Percentiles rank a stretch among this genome's conserved stretches.
Evolutionary conservation across 2,329 filamentous ascomycete species (phyloP).

Genomic region (Chaetomium sp.): DNA sequence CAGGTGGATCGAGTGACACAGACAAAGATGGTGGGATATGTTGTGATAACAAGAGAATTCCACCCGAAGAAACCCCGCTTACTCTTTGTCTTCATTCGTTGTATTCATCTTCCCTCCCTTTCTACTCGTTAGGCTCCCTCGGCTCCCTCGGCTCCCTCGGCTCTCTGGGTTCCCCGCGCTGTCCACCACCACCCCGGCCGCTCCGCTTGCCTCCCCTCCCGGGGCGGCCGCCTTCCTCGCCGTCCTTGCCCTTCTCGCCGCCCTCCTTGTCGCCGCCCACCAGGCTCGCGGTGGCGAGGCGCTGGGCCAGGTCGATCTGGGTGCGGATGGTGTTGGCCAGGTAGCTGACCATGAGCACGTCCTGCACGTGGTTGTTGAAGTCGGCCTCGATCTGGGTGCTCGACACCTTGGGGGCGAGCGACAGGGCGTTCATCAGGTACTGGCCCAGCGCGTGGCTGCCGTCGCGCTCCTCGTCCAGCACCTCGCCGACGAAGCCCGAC

Average conservation of each 20-base stretch:
- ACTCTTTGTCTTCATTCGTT: background rate
- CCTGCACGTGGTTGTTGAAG: constrained; percentile 99
- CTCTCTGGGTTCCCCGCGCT: constrained; percentile 53
- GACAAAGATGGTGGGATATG: constrained; percentile 1
- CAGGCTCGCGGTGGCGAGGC: constrained; percentile 79
- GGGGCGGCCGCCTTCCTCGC: constrained; percentile 41
- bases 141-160: constrained; percentile 55
- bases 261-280: constrained; percentile 48
- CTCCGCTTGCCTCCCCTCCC: constrained; percentile 50
- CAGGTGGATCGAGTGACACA: background rate
- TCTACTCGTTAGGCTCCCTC: constrained; percentile 45
- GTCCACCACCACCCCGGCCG: constrained; percentile 46
- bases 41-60: background rate
- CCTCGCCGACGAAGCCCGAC: constrained; percentile 86
- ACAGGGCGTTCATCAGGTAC: constrained; percentile 91
- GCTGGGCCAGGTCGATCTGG: constrained; percentile 96
- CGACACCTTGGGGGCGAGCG: constrained; percentile 92
- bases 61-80: background rate
- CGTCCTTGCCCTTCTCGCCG: constrained; percentile 51
- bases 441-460: constrained; percentile 91
- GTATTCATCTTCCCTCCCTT: constrained; percentile 8
- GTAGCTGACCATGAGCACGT: constrained; percentile 97
- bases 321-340: constrained; percentile 98
- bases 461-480: constrained; percentile 89
- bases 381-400: constrained; percentile 87